Evolutionary conservation across 345 rosid genomes (phyloP), one percentile per base, ranked within the genome.

Genomic region (Reutealis trisperma): DNA sequence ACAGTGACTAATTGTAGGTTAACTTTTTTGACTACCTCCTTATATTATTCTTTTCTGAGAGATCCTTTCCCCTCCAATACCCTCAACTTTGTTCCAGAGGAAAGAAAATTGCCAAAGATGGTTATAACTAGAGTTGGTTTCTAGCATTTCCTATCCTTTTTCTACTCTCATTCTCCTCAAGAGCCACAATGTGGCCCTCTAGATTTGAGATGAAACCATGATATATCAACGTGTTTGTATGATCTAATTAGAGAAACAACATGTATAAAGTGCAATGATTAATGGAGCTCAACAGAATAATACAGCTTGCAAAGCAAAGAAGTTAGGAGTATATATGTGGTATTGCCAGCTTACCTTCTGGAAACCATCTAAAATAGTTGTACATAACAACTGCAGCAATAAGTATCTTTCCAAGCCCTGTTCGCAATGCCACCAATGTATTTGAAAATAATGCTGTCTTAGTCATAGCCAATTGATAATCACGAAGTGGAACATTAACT

Each of bases 331-430:
- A 6, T 24, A 47, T 30, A 5, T n/a, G 32, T 21, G 15, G 8
- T 74, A 5, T 24, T 22, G 5, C 14, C 58, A 68, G 27, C 60
- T 76, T 86, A 94, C 99, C 98, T 21, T 89, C 80, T 30, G 98
- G 99, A 84, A 93, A 95, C 99, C 98, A 95, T 87, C 96, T 89
- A 84, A 91, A 95, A 86, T 91, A 95, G 85, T 95, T 95, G 81
- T 85, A 92, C 93, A 95, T 95, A 10, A 93, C 92, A 63, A 95
- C 99, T 0, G 97, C 94, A 44, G 98, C 98, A 61, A 95, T 90
- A 75, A 95, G 98, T 0, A 98, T 95, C 90, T 93, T 95, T 63
- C 99, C 98, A 18, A 95, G 98, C 55, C 98, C 97, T 0, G 98
- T 95, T 2, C 97, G 99, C 80, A 95, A 72, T 22, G 97, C 96